Conservation (phyloP, 306 rosid species). For the Dalbergia oliveri region DNA sequence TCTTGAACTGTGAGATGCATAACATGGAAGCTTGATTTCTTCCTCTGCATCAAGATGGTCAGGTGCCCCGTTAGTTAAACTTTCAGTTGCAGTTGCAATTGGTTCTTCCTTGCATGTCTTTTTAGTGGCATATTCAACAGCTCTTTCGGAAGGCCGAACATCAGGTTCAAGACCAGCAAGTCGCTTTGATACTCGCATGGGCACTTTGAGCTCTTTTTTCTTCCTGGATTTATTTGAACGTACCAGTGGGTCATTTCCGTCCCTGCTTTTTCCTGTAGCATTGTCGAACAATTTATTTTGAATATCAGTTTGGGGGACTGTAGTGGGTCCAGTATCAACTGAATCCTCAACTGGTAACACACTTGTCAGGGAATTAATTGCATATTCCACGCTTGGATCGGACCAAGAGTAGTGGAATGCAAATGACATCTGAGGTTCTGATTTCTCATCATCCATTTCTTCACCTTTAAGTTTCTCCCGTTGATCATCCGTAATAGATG, state of each 20-base stretch:
- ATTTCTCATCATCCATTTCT: constrained; percentile 52
- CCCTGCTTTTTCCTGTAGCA: constrained; percentile 49
- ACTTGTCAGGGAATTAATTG: constrained; percentile 79
- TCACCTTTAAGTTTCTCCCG: constrained; percentile 49
- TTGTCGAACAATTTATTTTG: constrained; percentile 44
- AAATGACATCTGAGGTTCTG: constrained; percentile 63
- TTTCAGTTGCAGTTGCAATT: constrained; percentile 39
- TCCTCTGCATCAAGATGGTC: constrained; percentile 35
- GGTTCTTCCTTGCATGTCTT: constrained; percentile 48
- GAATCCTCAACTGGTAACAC: constrained; percentile 66
- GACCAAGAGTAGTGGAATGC: constrained; percentile 84
- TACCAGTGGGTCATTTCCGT: constrained; percentile 40
- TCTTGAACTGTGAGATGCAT: constrained; percentile 48
- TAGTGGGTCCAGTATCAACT: constrained; percentile 38
- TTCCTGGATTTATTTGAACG: constrained; percentile 62
- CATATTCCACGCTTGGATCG: constrained; percentile 85
- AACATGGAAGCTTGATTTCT: constrained; percentile 39
- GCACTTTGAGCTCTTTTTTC: constrained; percentile 63
- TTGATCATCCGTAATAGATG: constrained; percentile 39
- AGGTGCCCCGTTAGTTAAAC: constrained; percentile 52
- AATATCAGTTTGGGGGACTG: constrained; percentile 37
- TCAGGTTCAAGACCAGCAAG: constrained; percentile 74
- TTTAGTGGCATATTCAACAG: constrained; percentile 54
- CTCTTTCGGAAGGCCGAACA: constrained; percentile 60
- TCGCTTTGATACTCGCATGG: constrained; percentile 67